Evolutionary conservation across 768 basidiomycete genomes (phyloP), one percentile per base, ranked within the genome.

Genomic region (Lentinula guzmanii): DNA sequence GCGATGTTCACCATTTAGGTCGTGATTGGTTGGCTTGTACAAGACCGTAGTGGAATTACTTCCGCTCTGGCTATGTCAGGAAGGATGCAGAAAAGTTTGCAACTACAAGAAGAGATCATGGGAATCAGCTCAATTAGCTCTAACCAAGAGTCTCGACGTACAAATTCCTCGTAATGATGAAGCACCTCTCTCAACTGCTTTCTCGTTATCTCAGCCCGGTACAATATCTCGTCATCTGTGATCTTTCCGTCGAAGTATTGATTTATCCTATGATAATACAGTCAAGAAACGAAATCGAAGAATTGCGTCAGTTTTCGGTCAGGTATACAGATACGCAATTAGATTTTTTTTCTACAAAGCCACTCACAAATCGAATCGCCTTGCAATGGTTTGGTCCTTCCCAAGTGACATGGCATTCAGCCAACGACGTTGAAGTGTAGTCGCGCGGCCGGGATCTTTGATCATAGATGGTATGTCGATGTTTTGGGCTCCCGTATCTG

Each of bases 201-300:
- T 67, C 90, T 82, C 42, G 88, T 83, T 61, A 98, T 89, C 57
- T 90, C 90, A 0, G 94, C 92, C 42, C 89, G 81, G 70, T 87
- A 93, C n/a, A 95, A 78, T 61, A 98, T 95, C 72, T 98, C 95
- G 65, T 97, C 94, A 63, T 95, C 91, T 0, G 92, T 92, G 56
- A 82, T 87, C 71, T 88, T 91, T 11, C 96, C 96, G 66, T 98
- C 93, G 67, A 98, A 94, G 70, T 93, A 97, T 67, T 92, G 91
- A 62, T 92, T 90, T 56, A 96, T 91, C 63, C 94, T 70, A 2
- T 56, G 21, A 50, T 42, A 35, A 58, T 1, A 61, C 31, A 28
- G 28, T 28, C 28, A 28, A 28, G 28, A 28, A 28, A 28, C 28
- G 28, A 28, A 28, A 28, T 0, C 54, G 54, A 24, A 39, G 21